Conservation (phyloP, 305 asterid genomes). For the Fraxinus velutina region DNA sequence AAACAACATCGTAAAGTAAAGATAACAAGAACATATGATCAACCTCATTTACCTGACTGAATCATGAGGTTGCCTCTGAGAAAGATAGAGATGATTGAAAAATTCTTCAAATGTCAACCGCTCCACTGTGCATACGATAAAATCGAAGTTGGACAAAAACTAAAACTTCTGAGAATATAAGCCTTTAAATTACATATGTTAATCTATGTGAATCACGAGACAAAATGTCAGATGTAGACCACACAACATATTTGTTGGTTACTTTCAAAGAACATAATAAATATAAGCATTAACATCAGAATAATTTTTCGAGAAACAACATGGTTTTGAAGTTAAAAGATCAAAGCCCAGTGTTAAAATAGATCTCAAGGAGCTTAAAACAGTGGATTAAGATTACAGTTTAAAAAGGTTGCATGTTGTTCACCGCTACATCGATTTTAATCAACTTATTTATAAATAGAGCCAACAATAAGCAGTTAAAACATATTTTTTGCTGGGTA, state of each 20-base stretch:
- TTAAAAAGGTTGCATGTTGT: background rate
- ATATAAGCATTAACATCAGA: slow-evolving; percentile 5
- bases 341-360: background rate
- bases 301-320: background rate
- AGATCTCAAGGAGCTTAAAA: background rate
- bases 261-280: background rate
- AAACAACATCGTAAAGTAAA: slow-evolving; percentile 10
- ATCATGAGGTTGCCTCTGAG: slow-evolving; percentile 51
- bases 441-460: background rate
- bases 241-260: background rate
- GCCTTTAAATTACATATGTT: slow-evolving; percentile 6
- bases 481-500: background rate
- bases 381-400: background rate
- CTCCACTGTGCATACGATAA: slow-evolving; percentile 56
- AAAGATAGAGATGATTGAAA: slow-evolving; percentile 83
- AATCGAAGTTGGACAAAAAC: background rate
- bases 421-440: background rate
- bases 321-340: slow-evolving; percentile 12
- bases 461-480: background rate
- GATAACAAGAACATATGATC: slow-evolving; percentile 22
- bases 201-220: background rate
- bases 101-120: slow-evolving; percentile 91
- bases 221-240: slow-evolving; percentile 9
- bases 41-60: slow-evolving; percentile 47
- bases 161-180: background rate